A percentile compares a stretch with the other conserved stretches of the same genome.
Conservation (phyloP, 75 land plant genomes). For the Sequoiadendron giganteum region DNA sequence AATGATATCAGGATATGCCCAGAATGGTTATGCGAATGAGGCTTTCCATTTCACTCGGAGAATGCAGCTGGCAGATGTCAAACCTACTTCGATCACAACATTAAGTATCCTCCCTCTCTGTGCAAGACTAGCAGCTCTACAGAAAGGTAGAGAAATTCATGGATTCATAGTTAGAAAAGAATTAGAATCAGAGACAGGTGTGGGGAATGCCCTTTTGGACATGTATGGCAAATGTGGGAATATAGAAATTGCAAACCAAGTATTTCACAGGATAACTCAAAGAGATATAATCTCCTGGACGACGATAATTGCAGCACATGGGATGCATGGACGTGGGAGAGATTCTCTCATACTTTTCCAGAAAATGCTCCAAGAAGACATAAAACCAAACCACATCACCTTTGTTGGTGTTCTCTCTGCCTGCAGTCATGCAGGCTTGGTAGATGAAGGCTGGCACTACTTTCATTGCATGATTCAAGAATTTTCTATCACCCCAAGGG, state of each 20-base stretch:
- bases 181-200: slow-evolving; percentile 29
- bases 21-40: slow-evolving; percentile 41
- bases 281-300: slow-evolving; percentile 36
- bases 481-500: slow-evolving; percentile 25
- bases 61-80: slow-evolving; percentile 18
- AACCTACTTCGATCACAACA: slow-evolving; percentile 32
- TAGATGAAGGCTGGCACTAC: slow-evolving; percentile 39
- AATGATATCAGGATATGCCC: slow-evolving; percentile 48
- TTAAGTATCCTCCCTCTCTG: slow-evolving; percentile 29
- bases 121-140: slow-evolving; percentile 2
- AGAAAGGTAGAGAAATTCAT: slow-evolving; percentile 12
- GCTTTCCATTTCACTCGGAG: slow-evolving; percentile 25
- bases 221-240: slow-evolving; percentile 66
- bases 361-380: slow-evolving; percentile 32
- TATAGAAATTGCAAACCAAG: slow-evolving; percentile 31
- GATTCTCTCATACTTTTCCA: slow-evolving; percentile 34
- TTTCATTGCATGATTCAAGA: slow-evolving; percentile 26
- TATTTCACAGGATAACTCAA: slow-evolving; percentile 35
- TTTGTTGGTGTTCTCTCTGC: slow-evolving; percentile 41
- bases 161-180: slow-evolving; percentile 11
- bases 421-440: slow-evolving; percentile 55
- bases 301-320: slow-evolving; percentile 34
- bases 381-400: slow-evolving; percentile 42
- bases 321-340: slow-evolving; percentile 28
- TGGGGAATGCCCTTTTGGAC: slow-evolving; percentile 51